phyloP scores from a whole-genome alignment of 1,284 basidiomycete species.

The Mycena citricolor region DNA sequence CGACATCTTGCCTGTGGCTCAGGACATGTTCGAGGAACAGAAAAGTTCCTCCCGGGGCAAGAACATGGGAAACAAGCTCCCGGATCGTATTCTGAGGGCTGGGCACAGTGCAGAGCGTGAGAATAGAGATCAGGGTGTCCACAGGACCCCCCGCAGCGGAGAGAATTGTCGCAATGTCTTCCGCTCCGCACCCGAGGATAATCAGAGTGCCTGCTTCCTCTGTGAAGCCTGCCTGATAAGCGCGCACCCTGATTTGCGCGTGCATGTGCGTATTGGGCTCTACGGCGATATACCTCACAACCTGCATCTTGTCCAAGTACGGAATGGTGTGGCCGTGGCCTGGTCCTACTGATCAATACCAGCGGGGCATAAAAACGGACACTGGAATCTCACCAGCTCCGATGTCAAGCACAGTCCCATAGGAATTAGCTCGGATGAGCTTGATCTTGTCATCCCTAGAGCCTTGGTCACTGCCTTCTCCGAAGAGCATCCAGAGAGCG shows the following conservation, averaged over 20 bases:
- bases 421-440: slow-evolving; percentile 54
- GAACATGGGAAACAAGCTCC: slow-evolving; percentile 44
- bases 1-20: slow-evolving; percentile 45
- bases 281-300: slow-evolving; percentile 65
- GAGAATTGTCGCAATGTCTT: slow-evolving; percentile 50
- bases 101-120: slow-evolving; percentile 62
- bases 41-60: slow-evolving; percentile 58
- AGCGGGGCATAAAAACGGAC: too few relatives aligned
- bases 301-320: slow-evolving; percentile 54
- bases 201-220: slow-evolving; percentile 47
- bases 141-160: slow-evolving; percentile 40
- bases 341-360: too few relatives aligned
- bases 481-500: slow-evolving; percentile 56
- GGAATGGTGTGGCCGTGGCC: slow-evolving; percentile 60
- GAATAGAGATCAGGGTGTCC: slow-evolving; percentile 58
- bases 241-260: slow-evolving; percentile 45
- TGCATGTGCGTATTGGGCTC: slow-evolving; percentile 71
- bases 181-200: slow-evolving; percentile 55
- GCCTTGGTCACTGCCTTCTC: slow-evolving; percentile 45
- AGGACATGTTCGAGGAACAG: slow-evolving; percentile 66
- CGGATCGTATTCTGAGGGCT: slow-evolving; percentile 43
- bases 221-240: slow-evolving; percentile 49
- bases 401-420: slow-evolving; percentile 65
- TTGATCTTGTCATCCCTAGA: slow-evolving; percentile 41
- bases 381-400: slow-evolving; percentile 54